Evolutionary conservation across 2,329 filamentous ascomycete genomes (phyloP).

Genomic region (Arachnopeziza araneosa): DNA sequence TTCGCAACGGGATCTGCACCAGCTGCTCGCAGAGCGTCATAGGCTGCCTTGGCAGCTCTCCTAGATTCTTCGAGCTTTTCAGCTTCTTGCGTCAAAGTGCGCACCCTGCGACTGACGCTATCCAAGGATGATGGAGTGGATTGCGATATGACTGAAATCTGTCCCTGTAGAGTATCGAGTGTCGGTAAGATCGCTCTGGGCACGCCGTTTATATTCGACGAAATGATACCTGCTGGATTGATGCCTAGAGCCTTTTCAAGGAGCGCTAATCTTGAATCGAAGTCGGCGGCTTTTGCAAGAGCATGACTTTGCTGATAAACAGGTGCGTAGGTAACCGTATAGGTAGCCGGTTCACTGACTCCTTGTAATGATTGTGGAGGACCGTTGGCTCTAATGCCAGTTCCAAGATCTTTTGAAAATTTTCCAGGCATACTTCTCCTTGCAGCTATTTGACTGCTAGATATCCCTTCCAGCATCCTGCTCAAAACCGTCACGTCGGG

Average conservation of each 20-base stretch:
- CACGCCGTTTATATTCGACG: slow-evolving; percentile 50
- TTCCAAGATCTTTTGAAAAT: slow-evolving; percentile 26
- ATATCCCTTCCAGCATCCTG: slow-evolving; percentile 64
- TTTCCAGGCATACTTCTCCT: slow-evolving; percentile 17
- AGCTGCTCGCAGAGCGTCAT: slow-evolving; percentile 49
- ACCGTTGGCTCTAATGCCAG: slow-evolving; percentile 25
- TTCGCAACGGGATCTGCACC: slow-evolving; percentile 33
- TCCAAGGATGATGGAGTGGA: slow-evolving; percentile 70
- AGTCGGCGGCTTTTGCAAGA: slow-evolving; percentile 76
- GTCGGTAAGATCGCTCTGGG: slow-evolving; percentile 73
- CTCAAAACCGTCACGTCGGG: slow-evolving; percentile 64
- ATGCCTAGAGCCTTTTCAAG: slow-evolving; percentile 81
- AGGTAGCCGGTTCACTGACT: slow-evolving; percentile 41
- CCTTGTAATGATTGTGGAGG: slow-evolving; percentile 19
- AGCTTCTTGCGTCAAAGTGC: slow-evolving; percentile 65
- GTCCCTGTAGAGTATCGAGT: slow-evolving; percentile 72
- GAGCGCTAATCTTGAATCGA: slow-evolving; percentile 72
- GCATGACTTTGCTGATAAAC: slow-evolving; percentile 63
- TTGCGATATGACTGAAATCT: slow-evolving; percentile 69
- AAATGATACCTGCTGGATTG: slow-evolving; percentile 61
- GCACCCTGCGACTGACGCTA: slow-evolving; percentile 62
- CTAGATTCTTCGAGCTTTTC: slow-evolving; percentile 64
- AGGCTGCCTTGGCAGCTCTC: slow-evolving; percentile 54
- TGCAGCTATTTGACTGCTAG: slow-evolving; percentile 24
- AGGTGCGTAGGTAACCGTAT: slow-evolving; percentile 60